Percentiles rank a stretch among this genome's conserved stretches.
Conservation (phyloP, 768 basidiomycete genomes). For the Boletus subparvulus region DNA sequence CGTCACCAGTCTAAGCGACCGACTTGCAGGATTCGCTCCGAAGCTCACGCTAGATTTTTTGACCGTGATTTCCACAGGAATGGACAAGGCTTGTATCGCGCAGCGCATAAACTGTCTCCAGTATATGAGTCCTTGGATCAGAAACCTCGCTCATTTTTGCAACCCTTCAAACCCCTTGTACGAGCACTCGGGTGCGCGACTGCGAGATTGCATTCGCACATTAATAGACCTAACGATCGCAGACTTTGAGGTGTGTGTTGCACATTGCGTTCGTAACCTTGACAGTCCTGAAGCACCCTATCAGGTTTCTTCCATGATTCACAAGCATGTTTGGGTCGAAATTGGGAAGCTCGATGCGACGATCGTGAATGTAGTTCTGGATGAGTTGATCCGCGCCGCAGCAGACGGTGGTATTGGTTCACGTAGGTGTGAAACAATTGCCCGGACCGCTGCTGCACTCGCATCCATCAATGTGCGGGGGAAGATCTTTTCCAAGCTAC, state of each 20-base stretch:
- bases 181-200: slow-evolving; percentile 68
- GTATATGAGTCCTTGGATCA: slow-evolving; percentile 88
- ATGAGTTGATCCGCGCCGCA: slow-evolving; percentile 78
- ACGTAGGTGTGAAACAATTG: slow-evolving; percentile 69
- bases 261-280: not conserved
- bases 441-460: slow-evolving; percentile 69
- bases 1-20: slow-evolving; percentile 65
- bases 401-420: slow-evolving; percentile 82
- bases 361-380: slow-evolving; percentile 70
- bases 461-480: slow-evolving; percentile 79
- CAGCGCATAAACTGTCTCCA: slow-evolving; percentile 74
- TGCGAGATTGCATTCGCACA: slow-evolving; percentile 80
- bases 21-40: slow-evolving; percentile 70
- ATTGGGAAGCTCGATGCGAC: slow-evolving; percentile 66
- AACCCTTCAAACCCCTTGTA: slow-evolving; percentile 68
- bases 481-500: slow-evolving; percentile 71
- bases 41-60: slow-evolving; percentile 86
- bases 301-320: slow-evolving; percentile 64
- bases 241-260: slow-evolving; percentile 64
- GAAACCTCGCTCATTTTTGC: slow-evolving; percentile 69
- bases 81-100: slow-evolving; percentile 44
- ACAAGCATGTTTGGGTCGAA: slow-evolving; percentile 76
- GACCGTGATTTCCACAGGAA: slow-evolving; percentile 73
- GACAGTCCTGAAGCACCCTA: slow-evolving; percentile 4
- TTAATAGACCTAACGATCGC: slow-evolving; percentile 72